Evolutionary conservation across 2,329 filamentous ascomycete genomes (phyloP).

Genomic region (Pyricularia grisea): DNA sequence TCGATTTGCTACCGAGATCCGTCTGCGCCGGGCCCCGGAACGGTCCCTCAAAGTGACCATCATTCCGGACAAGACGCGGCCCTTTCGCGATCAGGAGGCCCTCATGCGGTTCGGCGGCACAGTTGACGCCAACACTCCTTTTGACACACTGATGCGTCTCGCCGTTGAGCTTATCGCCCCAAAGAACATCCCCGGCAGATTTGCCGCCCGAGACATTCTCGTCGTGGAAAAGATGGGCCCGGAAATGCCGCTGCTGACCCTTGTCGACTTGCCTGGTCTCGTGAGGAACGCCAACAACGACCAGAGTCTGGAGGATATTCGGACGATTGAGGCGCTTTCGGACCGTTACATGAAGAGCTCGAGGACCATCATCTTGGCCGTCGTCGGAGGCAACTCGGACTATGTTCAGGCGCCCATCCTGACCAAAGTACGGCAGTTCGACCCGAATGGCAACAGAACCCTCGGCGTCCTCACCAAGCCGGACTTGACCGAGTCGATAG

Average conservation of each 20-base stretch:
- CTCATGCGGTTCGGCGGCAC: slow-evolving; percentile 38
- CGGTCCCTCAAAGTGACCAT: slow-evolving; percentile 39
- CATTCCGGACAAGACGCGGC: slow-evolving; percentile 41
- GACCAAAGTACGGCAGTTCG: slow-evolving; percentile 39
- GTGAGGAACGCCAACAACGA: slow-evolving; percentile 43
- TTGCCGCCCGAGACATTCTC: slow-evolving; percentile 43
- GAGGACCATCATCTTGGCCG: slow-evolving; percentile 45
- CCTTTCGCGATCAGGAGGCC: slow-evolving; percentile 34
- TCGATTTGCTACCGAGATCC: slow-evolving; percentile 49
- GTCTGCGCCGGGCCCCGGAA: slow-evolving; percentile 22
- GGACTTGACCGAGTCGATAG: slow-evolving; percentile 42
- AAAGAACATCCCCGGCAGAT: slow-evolving; percentile 38
- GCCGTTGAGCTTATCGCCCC: slow-evolving; percentile 41
- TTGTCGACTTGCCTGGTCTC: slow-evolving; percentile 53
- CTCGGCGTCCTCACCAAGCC: slow-evolving; percentile 45
- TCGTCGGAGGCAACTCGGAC: slow-evolving; percentile 45
- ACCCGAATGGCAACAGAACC: slow-evolving; percentile 36
- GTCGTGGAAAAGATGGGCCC: slow-evolving; percentile 51
- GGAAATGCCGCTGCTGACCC: slow-evolving; percentile 47
- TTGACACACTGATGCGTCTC: slow-evolving; percentile 40
- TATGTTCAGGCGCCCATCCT: slow-evolving; percentile 43
- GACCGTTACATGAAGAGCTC: slow-evolving; percentile 47
- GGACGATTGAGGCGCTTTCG: slow-evolving; percentile 40
- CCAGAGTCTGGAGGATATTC: slow-evolving; percentile 42
- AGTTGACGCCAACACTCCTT: slow-evolving; percentile 32